Evolutionary conservation across 306 rosid species (phyloP), one percentile per base, ranked within the genome.

Genomic region (Cucurbita argyrosperma): DNA sequence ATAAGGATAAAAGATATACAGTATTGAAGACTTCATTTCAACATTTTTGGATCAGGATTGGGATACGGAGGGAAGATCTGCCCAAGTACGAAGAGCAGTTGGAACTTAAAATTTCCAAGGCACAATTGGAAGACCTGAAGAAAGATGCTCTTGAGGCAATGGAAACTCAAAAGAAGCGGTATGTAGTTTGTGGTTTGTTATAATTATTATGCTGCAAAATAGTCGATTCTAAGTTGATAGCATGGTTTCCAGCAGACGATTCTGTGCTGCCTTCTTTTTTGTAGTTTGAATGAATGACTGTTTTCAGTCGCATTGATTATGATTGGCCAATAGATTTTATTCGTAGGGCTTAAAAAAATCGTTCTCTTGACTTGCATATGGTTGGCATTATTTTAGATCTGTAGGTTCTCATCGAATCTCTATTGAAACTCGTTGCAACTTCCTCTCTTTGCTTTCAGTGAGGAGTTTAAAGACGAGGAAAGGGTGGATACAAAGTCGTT

Each of bases 91-190:
- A 89, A 82, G 99, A 88, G 61, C 77, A 91, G 82, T 84, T 89
- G 26, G 99, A 95, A 76, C 96, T 78, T 50, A 84, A 85, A 73
- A 58, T 91, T 39, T 86, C 99, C 76, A 91, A 91, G 77, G 97
- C 97, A 15, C 96, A 95, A 72, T 78, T 95, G 75, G 89, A 84
- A 82, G 97, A 88, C 79, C 80, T 95, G 83, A 85, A 91, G 87
- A 88, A 87, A 83, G 97, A 95, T 55, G 87, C 81, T 75, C 79
- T 83, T 1, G 99, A 95, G 84, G 91, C 97, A 18, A 91, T 95
- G 96, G 97, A 95, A 38, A 87, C 96, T 78, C 97, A 89, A 76
- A 82, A 77, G 90, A 92, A 92, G 83, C 81, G 96, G 99, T 95
- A 91, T 76, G 40, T 76, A 18, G 16, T 30, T 15, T 50, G 19